Evolutionary conservation across 495 filamentous ascomycete species (phyloP).

Genomic region (Podospora pseudopauciseta): DNA sequence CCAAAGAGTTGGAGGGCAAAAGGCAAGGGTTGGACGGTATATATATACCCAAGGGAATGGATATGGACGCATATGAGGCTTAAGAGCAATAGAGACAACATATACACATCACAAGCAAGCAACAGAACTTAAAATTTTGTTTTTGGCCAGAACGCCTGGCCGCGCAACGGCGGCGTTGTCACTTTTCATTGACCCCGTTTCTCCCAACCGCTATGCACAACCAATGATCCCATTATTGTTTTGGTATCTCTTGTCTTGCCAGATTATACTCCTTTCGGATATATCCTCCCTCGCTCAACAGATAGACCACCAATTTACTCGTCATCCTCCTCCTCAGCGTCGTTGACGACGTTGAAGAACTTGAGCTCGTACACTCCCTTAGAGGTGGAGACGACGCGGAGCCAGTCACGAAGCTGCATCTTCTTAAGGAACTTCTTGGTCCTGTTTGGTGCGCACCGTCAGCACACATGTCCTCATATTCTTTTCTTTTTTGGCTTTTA

Average conservation of each 20-base stretch:
- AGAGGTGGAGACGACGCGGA: constrained; percentile 94
- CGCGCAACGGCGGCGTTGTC: constrained; percentile 23
- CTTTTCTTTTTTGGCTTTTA: too few relatives aligned
- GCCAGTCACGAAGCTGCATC: constrained; percentile 99
- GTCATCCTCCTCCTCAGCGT: constrained; percentile 94
- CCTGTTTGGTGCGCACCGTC: constrained; percentile 43
- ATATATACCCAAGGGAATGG: constrained; percentile 13
- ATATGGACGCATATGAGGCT: not conserved
- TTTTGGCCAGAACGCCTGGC: constrained; percentile 22
- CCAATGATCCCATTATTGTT: constrained; percentile 15
- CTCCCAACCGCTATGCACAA: constrained; percentile 25
- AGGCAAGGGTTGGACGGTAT: not conserved
- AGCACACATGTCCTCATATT: not conserved
- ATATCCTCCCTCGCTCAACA: constrained; percentile 16
- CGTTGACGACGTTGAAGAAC: constrained; percentile 99
- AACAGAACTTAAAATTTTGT: not conserved
- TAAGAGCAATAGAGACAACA: not conserved
- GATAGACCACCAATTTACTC: constrained; percentile 58
- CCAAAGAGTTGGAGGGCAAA: not conserved
- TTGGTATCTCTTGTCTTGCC: constrained; percentile 20
- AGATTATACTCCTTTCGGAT: constrained; percentile 5
- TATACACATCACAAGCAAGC: not conserved
- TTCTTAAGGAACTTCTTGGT: constrained; percentile 99
- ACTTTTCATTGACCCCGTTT: constrained; percentile 25
- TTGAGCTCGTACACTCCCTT: constrained; percentile 98